Evolutionary conservation across 371 early-diverging fungal species (phyloP), one percentile per base, ranked within the genome.

Genomic region (Mucor ambiguus): DNA sequence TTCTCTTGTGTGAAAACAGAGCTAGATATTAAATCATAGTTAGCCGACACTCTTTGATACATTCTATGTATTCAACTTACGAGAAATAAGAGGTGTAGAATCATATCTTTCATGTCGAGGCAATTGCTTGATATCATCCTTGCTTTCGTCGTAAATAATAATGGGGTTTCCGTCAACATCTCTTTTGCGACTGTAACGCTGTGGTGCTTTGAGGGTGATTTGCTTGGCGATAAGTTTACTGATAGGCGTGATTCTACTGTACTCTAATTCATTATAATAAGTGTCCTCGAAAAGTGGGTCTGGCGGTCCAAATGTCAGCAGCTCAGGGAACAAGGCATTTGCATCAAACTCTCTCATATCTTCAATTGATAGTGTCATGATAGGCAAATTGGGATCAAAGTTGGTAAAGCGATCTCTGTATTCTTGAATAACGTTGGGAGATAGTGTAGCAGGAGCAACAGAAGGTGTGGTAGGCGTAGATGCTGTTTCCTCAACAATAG

Each of bases 1-100:
- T 61, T 66, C 81, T 81, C 60, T 81, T 85, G n/a, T 80, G 75
- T 30, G 83, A 75, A 70, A 83, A 83, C 32, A 83, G 61, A 18
- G 81, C 82, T 80, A 63, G 22, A 52, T 28, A 18, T 30, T 16
- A 33, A 61, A 18, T 20, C 10, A 10, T 1, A 22, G 24, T 30
- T 29, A 43, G 12, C 4, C 29, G 8, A 44, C n/a, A 18, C 24
- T 32, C 12, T 46, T 18, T 32, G 12, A 26, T 4, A 35, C 33
- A 33, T 7, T 35, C 41, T 14, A 18, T n/a, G 74, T 77, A 14
- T 70, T 65, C 61, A 74, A 56, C 66, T 67, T 73, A 73, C 73
- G 75, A 38, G 75, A 69, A 58, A 75, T 35, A 35, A 67, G 63
- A 55, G 72, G 70, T 0, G 72, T 64, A 18, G 52, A 38, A 32